Evolutionary conservation across 106 monocot species (phyloP).

Genomic region (Acorus calamus): DNA sequence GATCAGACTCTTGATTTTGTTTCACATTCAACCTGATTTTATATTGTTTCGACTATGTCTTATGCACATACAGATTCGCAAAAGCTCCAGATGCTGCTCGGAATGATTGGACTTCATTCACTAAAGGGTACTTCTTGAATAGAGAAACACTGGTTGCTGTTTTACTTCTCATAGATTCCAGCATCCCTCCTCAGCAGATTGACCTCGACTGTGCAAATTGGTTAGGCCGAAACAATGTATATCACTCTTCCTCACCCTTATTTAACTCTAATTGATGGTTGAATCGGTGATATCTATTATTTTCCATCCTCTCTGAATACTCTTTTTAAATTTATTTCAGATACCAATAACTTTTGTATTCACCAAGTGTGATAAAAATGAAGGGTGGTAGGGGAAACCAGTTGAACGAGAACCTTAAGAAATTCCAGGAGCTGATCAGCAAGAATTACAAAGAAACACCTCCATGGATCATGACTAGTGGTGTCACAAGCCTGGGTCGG

Average conservation of each 20-base stretch:
- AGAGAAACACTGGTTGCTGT: constrained; percentile 69
- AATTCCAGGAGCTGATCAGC: constrained; percentile 66
- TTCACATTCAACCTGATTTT: background rate
- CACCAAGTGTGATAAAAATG: constrained; percentile 94
- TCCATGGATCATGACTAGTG: constrained; percentile 97
- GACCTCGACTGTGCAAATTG: constrained; percentile 97
- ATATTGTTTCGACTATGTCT: background rate
- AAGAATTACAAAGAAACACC: constrained; percentile 58
- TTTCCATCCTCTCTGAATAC: background rate
- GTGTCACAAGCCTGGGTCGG: constrained; percentile 75
- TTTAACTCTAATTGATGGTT: background rate
- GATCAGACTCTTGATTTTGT: no score
- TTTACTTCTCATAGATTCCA: constrained; percentile 79
- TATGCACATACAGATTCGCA: constrained; percentile 50
- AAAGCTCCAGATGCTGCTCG: constrained; percentile 62
- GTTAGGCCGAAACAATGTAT: constrained; percentile 94
- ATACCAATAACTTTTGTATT: constrained; percentile 88
- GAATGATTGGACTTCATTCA: constrained; percentile 92
- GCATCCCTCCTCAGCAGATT: constrained; percentile 77
- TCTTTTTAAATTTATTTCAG: constrained; percentile 30
- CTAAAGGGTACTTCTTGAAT: constrained; percentile 90
- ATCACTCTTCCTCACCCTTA: background rate
- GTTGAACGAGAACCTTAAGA: constrained; percentile 58
- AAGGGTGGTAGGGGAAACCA: constrained; percentile 69
- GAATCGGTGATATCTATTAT: no score